These are phyloP conservation scores for Lecanicillium sp. DNA, from an alignment of 2,329 filamentous ascomycete genomes.

Conservation along the genomic window DNA sequence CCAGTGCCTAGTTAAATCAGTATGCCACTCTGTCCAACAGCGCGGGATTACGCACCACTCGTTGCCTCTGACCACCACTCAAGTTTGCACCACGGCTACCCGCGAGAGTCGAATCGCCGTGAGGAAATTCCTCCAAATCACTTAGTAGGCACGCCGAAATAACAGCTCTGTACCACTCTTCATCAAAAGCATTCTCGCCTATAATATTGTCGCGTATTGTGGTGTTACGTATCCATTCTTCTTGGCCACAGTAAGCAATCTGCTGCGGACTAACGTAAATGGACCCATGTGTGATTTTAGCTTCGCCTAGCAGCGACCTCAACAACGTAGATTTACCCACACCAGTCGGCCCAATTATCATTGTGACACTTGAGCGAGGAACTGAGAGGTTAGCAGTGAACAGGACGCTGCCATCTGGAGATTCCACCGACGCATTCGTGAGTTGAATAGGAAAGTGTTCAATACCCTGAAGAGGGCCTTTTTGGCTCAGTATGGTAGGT, in stretches of 20 bases:
- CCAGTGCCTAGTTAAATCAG: no score
- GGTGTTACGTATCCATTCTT: constrained; percentile 15
- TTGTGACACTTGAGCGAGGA: constrained; percentile 11
- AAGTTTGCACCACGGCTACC: constrained; percentile 16
- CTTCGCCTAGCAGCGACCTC: constrained; percentile 14
- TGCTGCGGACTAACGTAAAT: constrained; percentile 7
- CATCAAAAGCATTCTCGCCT: constrained; percentile 11
- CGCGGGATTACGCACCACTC: constrained; percentile 12
- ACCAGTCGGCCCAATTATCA: constrained; percentile 16
- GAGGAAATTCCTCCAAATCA: constrained; percentile 13
- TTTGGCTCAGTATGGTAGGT: no score
- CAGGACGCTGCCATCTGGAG: neutral
- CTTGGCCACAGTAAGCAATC: constrained; percentile 16
- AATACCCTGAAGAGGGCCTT: no score
- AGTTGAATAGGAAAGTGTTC: no score
- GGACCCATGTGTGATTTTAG: constrained; percentile 9
- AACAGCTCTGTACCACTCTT: constrained; percentile 15
- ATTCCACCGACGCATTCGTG: no score
- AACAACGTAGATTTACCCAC: constrained; percentile 16
- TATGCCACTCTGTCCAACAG: no score
- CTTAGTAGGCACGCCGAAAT: constrained; percentile 12
- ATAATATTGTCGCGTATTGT: constrained; percentile 17
- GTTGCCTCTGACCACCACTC: constrained; percentile 19
- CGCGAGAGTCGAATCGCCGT: constrained; percentile 15
- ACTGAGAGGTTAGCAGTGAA: constrained; percentile 10